Percentiles rank a stretch among this genome's conserved stretches.
Evolutionary conservation across 345 rosid species (phyloP).

Genomic region (Salix suchowensis): DNA sequence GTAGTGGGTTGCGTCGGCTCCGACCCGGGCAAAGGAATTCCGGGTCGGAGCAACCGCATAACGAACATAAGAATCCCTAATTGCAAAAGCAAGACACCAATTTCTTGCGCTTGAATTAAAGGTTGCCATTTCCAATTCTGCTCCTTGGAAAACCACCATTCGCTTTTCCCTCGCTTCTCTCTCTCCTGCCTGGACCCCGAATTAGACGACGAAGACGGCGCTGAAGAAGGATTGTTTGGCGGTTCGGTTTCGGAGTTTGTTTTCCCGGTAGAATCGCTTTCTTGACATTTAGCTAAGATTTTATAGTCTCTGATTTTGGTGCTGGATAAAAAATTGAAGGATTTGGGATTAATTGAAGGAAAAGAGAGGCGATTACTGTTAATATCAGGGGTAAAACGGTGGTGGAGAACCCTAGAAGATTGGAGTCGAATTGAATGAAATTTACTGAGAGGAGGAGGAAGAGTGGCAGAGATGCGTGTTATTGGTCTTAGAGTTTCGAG

Average conservation of each 20-base stretch:
- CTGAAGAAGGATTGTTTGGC: constrained; percentile 18
- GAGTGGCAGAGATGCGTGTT: constrained; percentile 8
- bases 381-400: constrained; percentile 22
- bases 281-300: constrained; percentile 59
- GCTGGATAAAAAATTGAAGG: constrained; percentile 19
- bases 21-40: constrained; percentile 77
- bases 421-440: constrained; percentile 18
- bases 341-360: constrained; percentile 9
- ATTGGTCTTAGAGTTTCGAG: constrained; percentile 40
- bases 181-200: constrained; percentile 44
- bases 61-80: constrained; percentile 75
- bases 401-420: constrained; percentile 35
- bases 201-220: constrained; percentile 17
- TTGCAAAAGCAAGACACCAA: constrained; percentile 70
- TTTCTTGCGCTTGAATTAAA: constrained; percentile 67
- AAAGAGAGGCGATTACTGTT: constrained; percentile 22
- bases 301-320: constrained; percentile 31
- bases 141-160: constrained; percentile 66
- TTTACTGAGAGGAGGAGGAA: neutral
- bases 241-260: constrained; percentile 37
- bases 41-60: constrained; percentile 80
- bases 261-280: constrained; percentile 53
- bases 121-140: constrained; percentile 79
- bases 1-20: constrained; percentile 68
- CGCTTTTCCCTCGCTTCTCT: constrained; percentile 48